Percentiles rank a stretch among this genome's conserved stretches.
Conservation (phyloP, 2,329 filamentous ascomycete genomes). For the Fusarium sp. region DNA sequence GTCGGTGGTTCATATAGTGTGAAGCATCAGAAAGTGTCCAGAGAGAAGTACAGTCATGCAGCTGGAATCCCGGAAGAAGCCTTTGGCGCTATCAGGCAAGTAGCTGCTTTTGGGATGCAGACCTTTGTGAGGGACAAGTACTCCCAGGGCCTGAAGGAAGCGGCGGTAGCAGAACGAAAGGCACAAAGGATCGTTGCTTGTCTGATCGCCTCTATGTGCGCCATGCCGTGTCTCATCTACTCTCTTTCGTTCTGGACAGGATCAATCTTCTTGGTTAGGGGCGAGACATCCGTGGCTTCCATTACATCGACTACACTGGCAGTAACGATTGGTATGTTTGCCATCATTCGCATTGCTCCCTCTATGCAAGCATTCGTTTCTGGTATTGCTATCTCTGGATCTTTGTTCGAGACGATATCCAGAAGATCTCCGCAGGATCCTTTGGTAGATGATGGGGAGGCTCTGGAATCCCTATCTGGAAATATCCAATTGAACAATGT, state of each 20-base stretch:
- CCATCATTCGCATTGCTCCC: constrained; percentile 64
- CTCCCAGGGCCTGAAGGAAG: constrained; percentile 75
- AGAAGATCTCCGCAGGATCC: constrained; percentile 48
- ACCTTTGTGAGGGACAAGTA: constrained; percentile 74
- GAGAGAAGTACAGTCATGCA: constrained; percentile 78
- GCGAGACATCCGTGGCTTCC: constrained; percentile 54
- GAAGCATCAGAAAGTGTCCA: constrained; percentile 76
- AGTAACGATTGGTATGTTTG: constrained; percentile 1
- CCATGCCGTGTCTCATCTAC: constrained; percentile 59
- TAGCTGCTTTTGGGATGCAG: constrained; percentile 7
- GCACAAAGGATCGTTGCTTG: constrained; percentile 59
- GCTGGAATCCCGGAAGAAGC: constrained; percentile 60
- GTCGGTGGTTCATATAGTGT: constrained; percentile 74
- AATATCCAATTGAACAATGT: constrained; percentile 58
- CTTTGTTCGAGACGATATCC: not conserved
- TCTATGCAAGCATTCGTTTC: not conserved
- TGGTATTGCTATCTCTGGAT: not conserved
- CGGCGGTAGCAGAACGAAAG: not conserved
- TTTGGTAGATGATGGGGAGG: constrained; percentile 45
- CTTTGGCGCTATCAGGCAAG: constrained; percentile 3
- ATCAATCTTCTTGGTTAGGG: constrained; percentile 81
- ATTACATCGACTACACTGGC: not conserved
- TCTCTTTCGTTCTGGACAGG: constrained; percentile 15
- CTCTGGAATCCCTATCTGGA: constrained; percentile 38
- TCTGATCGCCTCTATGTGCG: constrained; percentile 76